Base-by-base conservation (phyloP, 1,284 basidiomycete species). In the Cerioporus squamosus region DNA sequence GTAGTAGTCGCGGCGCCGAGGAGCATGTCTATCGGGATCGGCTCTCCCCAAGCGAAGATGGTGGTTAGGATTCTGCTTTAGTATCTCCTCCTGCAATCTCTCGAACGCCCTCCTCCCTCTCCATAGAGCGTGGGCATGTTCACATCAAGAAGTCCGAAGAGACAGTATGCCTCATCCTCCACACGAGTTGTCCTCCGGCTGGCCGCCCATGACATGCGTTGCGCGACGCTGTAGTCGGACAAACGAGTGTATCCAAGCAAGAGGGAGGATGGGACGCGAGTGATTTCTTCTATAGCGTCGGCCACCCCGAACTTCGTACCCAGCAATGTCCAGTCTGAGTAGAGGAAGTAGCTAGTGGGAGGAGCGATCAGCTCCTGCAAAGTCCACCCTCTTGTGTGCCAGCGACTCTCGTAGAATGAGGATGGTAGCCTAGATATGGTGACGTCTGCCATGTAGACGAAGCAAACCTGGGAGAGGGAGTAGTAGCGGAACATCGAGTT, bases 401-500 rank as follows among this genome's bases (percentile, higher is more conserved):
- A 39, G 5, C n/a, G 14, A 10, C 38, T 39, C 38, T 4, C n/a
- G 12, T 26, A 8, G 26, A 26, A 39, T 10, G 5, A 39, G 15
- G 38, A 3, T 14, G n/a, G 12, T 39, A 10, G 5, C 38, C 38
- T 3, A 26, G 26, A 26, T 5, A 1, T 39, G 52, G 5, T 39
- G 26, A 57, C 55, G 31, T 57, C 55, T 5, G 14, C 12, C 8
- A 57, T 36, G 39, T 51, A 57, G 3, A 44, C 55, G 44, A 31
- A 51, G 44, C 55, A 57, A 5, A 51, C 44, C n/a, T n/a, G n/a
- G n/a, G n/a, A n/a, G n/a, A n/a, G n/a, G n/a, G n/a, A 40, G 38
- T 57, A 57, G 44, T 52, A 57, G 6, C 38, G 44, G 8, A 47
- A 57, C 55, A 56, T 56, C n/a, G 55, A 56, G 38, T 56, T 56